phyloP scores from a whole-genome alignment of 805 yeast genomes.

The Candida silvatica region DNA sequence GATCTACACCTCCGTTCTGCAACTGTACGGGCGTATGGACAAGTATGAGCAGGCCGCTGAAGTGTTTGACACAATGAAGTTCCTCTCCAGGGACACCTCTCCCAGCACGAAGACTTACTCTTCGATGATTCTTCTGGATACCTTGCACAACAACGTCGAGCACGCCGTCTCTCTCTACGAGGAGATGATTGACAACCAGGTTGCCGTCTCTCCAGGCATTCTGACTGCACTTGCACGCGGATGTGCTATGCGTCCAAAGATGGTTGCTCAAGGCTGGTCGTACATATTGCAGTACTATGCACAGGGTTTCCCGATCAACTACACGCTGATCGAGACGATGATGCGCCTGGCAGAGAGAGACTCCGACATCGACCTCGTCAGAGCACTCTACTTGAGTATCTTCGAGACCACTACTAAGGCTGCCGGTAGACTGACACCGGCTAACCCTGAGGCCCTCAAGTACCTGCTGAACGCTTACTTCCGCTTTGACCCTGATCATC shows the following conservation, averaged over 20 bases:
- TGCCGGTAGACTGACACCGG: slow-evolving; percentile 8
- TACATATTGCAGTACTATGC: slow-evolving; percentile 59
- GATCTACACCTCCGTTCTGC: slow-evolving; percentile 49
- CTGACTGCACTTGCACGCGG: slow-evolving; percentile 58
- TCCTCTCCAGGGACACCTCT: slow-evolving; percentile 51
- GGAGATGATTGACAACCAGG: slow-evolving; percentile 42
- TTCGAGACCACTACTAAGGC: slow-evolving; percentile 16
- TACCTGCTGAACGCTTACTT: slow-evolving; percentile 37
- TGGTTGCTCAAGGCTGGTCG: slow-evolving; percentile 63
- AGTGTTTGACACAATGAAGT: slow-evolving; percentile 81
- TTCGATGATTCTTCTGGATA: slow-evolving; percentile 59
- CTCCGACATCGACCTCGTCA: slow-evolving; percentile 64
- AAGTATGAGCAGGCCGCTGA: slow-evolving; percentile 56
- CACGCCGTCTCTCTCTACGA: slow-evolving; percentile 67
- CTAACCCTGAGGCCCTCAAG: slow-evolving; percentile 18
- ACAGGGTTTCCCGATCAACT: slow-evolving; percentile 22
- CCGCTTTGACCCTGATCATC: slow-evolving; percentile 8
- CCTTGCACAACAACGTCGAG: slow-evolving; percentile 55
- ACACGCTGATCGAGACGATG: slow-evolving; percentile 54
- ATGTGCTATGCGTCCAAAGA: slow-evolving; percentile 44
- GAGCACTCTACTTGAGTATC: slow-evolving; percentile 48
- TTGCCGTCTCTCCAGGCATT: slow-evolving; percentile 33
- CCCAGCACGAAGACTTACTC: slow-evolving; percentile 68
- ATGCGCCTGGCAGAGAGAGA: slow-evolving; percentile 70
- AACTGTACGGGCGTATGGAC: slow-evolving; percentile 45